Percentiles rank a stretch among this genome's conserved stretches.
Evolutionary conservation across 352 stramenopile species (phyloP).

Genomic region (Plasmopara muralis): DNA sequence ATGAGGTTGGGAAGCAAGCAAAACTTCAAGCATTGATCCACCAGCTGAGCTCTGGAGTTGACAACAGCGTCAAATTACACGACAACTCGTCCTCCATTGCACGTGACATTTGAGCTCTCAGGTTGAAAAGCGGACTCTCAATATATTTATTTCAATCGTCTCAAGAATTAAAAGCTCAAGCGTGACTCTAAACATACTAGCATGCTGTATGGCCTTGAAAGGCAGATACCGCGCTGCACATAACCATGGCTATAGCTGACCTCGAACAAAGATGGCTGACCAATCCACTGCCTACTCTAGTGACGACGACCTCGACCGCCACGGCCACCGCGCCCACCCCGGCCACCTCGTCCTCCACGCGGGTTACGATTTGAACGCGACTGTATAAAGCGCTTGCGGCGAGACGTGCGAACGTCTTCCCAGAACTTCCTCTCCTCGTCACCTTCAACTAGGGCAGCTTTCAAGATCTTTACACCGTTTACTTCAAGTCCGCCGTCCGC

Average conservation of each 20-base stretch:
- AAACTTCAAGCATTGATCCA: conserved; percentile 81
- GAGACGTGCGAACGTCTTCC: conserved; percentile 62
- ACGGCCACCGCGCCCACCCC: conserved; percentile 35
- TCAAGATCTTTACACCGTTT: conserved; percentile 56
- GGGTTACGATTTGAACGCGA: conserved; percentile 67
- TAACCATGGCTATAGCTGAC: conserved; percentile 1
- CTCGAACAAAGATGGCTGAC: neutral
- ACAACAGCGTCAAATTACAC: conserved; percentile 33
- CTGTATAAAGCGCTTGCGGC: conserved; percentile 76
- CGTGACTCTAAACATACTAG: neutral
- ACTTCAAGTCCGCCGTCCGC: conserved; percentile 55
- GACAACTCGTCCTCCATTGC: conserved; percentile 46
- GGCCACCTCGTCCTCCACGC: conserved; percentile 25
- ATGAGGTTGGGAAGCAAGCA: conserved; percentile 72
- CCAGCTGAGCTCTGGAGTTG: conserved; percentile 64
- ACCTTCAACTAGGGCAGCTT: conserved; percentile 51
- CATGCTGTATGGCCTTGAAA: too few relatives aligned
- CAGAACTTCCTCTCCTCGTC: conserved; percentile 85
- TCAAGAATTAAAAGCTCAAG: neutral
- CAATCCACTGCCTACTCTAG: conserved; percentile 24
- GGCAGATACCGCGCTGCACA: neutral
- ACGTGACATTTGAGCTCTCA: conserved; percentile 35
- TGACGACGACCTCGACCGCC: conserved; percentile 31
- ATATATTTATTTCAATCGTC: neutral
- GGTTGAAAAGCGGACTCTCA: neutral